phyloP scores from a whole-genome alignment of 208 protist genomes.

The Willaertia magna region DNA sequence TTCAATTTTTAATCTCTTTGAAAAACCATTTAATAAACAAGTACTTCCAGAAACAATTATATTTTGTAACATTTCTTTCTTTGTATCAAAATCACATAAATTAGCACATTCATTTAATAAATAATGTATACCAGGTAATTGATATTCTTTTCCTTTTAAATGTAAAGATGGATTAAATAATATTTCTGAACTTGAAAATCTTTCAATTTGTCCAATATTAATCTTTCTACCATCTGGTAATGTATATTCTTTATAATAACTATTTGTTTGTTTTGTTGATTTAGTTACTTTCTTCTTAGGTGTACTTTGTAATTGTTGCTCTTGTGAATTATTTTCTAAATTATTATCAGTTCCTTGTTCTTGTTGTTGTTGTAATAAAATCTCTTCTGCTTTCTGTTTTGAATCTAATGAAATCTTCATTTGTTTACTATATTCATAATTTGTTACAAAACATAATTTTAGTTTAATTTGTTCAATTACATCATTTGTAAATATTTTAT shows the following conservation, averaged over 20 bases:
- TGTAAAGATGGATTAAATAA: constrained; percentile 19
- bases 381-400: background rate
- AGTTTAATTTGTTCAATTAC: background rate
- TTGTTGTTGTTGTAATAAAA: too few relatives aligned
- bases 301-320: background rate
- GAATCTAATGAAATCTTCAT: background rate
- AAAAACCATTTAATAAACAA: constrained; percentile 86
- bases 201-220: constrained; percentile 6
- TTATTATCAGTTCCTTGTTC: too few relatives aligned
- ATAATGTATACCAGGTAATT: background rate
- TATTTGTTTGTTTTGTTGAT: too few relatives aligned
- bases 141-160: background rate
- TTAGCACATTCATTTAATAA: background rate
- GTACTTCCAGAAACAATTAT: constrained; percentile 83
- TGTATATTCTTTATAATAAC: constrained; percentile 8
- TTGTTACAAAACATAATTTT: background rate
- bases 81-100: constrained; percentile 44
- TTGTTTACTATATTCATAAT: background rate
- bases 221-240: constrained; percentile 24
- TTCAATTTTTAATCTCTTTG: constrained; percentile 88
- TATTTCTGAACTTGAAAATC: constrained; percentile 16
- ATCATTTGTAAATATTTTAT: background rate
- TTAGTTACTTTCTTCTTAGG: background rate
- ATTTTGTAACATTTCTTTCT: constrained; percentile 84
- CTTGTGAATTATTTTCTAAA: too few relatives aligned